phyloP scores from a whole-genome alignment of 345 rosid genomes.

The Hibiscus trionum region DNA sequence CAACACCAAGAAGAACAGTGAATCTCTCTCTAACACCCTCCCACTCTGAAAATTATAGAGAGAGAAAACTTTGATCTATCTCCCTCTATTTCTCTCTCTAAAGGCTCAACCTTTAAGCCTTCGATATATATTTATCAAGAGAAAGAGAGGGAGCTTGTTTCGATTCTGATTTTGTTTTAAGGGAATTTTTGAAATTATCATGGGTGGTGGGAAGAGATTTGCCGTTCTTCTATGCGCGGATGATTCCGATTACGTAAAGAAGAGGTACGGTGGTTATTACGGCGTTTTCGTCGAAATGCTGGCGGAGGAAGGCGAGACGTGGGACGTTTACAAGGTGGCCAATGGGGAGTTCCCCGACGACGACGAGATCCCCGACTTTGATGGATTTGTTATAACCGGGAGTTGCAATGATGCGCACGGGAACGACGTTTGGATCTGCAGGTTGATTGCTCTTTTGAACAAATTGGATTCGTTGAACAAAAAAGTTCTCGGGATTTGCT shows the following conservation, averaged over 20 bases:
- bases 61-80: not conserved
- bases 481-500: constrained; percentile 60
- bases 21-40: not conserved
- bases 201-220: constrained; percentile 27
- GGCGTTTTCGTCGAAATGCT: constrained; percentile 48
- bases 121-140: no score
- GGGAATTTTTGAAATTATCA: not conserved
- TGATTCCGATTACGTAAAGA: constrained; percentile 56
- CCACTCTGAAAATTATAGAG: not conserved
- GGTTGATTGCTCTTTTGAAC: constrained; percentile 32
- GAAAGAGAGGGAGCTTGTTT: not conserved
- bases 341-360: constrained; percentile 49
- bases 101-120: not conserved
- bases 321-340: constrained; percentile 41
- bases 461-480: constrained; percentile 42
- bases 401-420: constrained; percentile 64
- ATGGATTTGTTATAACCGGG: constrained; percentile 62
- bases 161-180: not conserved
- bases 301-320: constrained; percentile 51
- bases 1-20: not conserved
- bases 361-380: constrained; percentile 31
- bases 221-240: constrained; percentile 55
- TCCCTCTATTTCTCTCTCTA: not conserved
- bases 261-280: constrained; percentile 44
- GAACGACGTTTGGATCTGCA: constrained; percentile 53